phyloP scores from a whole-genome alignment of 768 basidiomycete genomes.

The Boletus rubroflammeus region DNA sequence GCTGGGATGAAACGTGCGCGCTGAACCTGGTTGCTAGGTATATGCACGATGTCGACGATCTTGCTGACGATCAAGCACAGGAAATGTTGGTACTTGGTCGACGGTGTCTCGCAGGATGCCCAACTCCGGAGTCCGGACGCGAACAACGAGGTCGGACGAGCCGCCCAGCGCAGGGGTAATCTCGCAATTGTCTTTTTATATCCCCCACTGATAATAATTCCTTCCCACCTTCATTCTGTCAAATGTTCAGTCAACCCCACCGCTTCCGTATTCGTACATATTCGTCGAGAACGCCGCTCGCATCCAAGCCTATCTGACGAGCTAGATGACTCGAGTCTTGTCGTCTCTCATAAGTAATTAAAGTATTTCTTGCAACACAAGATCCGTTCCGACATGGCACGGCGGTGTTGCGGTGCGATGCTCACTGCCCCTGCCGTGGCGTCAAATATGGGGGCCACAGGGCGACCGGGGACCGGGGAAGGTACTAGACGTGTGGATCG shows the following conservation, averaged over 20 bases:
- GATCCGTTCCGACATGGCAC: constrained; percentile 8
- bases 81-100: not conserved
- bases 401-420: not conserved
- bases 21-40: not conserved
- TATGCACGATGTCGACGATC: too few relatives aligned
- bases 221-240: not conserved
- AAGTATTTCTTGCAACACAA: not conserved
- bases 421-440: not conserved
- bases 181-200: too few relatives aligned
- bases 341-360: too few relatives aligned
- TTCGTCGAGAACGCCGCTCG: not conserved
- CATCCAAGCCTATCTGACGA: not conserved
- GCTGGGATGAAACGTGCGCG: not conserved
- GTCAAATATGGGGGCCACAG: not conserved
- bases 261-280: not conserved
- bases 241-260: not conserved
- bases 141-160: not conserved
- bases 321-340: not conserved
- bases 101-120: not conserved
- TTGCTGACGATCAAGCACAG: not conserved
- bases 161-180: not conserved
- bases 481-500: too few relatives aligned
- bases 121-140: too few relatives aligned
- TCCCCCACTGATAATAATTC: too few relatives aligned
- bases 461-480: not conserved